Percentiles rank a stretch among this genome's conserved stretches.
Conservation (phyloP, 441 rosid genomes). For the Daphne laureola region DNA sequence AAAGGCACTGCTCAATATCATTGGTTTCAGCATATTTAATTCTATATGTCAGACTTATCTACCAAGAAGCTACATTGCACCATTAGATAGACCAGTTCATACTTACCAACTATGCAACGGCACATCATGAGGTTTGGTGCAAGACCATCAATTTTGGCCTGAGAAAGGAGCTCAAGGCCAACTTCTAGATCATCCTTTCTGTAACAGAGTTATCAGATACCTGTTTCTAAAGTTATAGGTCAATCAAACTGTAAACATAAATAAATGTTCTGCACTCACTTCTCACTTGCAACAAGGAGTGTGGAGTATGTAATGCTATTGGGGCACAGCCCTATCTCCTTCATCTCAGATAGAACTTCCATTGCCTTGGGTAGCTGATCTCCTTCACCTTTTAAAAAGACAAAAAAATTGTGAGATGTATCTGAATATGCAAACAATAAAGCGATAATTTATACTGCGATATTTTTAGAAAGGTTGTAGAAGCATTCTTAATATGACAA, state of each 20-base stretch:
- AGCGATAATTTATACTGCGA: too few relatives aligned
- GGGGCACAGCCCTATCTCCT: slow-evolving; percentile 45
- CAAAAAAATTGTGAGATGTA: too few relatives aligned
- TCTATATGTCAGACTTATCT: slow-evolving; percentile 2
- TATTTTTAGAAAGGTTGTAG: too few relatives aligned
- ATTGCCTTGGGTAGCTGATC: slow-evolving; percentile 71
- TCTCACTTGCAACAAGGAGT: slow-evolving; percentile 78
- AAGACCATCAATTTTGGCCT: slow-evolving; percentile 59
- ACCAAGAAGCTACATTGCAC: slow-evolving; percentile 7
- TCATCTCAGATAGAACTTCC: slow-evolving; percentile 69
- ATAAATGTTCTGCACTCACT: slow-evolving; percentile 28
- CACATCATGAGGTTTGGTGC: slow-evolving; percentile 56
- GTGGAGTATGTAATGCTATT: slow-evolving; percentile 74
- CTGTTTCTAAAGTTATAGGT: slow-evolving; percentile 5
- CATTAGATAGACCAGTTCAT: slow-evolving; percentile 10
- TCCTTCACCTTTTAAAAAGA: slow-evolving; percentile 62
- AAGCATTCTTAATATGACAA: too few relatives aligned
- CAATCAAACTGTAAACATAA: slow-evolving; percentile 12
- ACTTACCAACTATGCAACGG: slow-evolving; percentile 73
- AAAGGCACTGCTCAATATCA: too few relatives aligned
- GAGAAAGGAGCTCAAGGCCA: slow-evolving; percentile 55
- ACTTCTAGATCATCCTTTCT: slow-evolving; percentile 78
- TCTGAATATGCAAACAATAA: too few relatives aligned
- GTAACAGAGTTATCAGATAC: slow-evolving; percentile 17
- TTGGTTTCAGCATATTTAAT: not conserved